These are phyloP conservation scores for rapeseed (Brassica napus) DNA, from an alignment of 345 rosid species.

Conservation along the genomic window DNA sequence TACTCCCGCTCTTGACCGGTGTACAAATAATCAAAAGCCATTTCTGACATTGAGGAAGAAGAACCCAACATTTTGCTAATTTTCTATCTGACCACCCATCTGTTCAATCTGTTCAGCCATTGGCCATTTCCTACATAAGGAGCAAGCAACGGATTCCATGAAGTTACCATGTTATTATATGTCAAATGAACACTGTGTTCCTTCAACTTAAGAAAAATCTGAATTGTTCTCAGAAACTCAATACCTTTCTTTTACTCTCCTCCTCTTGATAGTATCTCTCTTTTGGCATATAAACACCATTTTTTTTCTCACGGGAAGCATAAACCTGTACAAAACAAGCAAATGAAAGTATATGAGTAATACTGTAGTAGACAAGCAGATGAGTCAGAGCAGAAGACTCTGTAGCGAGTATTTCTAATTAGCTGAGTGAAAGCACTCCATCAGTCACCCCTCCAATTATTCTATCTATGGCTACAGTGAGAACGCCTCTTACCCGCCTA, in stretches of 20 bases:
- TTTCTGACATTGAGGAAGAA: background rate
- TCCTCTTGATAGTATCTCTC: conserved; percentile 86
- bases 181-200: too few relatives aligned
- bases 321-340: conserved; percentile 70
- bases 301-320: conserved; percentile 88
- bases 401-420: conserved; percentile 10
- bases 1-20: conserved; percentile 67
- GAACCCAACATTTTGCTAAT: conserved; percentile 72
- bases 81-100: conserved; percentile 67
- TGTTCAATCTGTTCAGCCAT: conserved; percentile 96
- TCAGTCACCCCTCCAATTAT: background rate
- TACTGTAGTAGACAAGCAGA: background rate
- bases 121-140: conserved; percentile 46
- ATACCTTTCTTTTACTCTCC: conserved; percentile 94
- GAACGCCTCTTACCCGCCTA: conserved; percentile 69
- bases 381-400: background rate
- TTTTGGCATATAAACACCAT: conserved; percentile 94
- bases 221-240: background rate
- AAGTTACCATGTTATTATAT: background rate
- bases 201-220: background rate
- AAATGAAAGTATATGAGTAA: background rate
- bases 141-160: background rate
- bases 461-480: background rate
- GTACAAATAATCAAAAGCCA: conserved; percentile 28
- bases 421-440: background rate